Percentiles rank a stretch among this genome's conserved stretches.
Conservation (phyloP, 768 basidiomycete species). For the Jaapia argillacea region DNA sequence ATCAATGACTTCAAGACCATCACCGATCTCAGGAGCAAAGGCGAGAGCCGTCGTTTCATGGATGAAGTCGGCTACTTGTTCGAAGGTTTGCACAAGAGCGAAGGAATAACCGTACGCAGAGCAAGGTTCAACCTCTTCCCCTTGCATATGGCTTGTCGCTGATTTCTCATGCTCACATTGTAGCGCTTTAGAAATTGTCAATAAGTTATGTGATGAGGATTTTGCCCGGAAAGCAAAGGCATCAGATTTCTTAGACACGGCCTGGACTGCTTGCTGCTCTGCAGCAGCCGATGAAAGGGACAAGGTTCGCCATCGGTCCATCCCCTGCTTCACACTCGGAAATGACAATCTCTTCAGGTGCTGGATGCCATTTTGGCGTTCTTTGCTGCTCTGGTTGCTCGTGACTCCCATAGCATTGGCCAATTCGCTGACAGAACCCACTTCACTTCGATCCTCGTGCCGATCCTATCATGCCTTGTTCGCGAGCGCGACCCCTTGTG, state of each 20-base stretch:
- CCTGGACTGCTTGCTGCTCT: slow-evolving; percentile 56
- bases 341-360: slow-evolving; percentile 28
- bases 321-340: not conserved
- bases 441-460: slow-evolving; percentile 17
- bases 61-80: slow-evolving; percentile 83
- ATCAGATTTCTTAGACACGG: slow-evolving; percentile 57
- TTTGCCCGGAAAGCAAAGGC: slow-evolving; percentile 76
- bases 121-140: slow-evolving; percentile 40
- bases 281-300: slow-evolving; percentile 53
- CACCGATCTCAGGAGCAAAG: slow-evolving; percentile 71
- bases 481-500: slow-evolving; percentile 38
- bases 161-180: not conserved
- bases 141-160: not conserved
- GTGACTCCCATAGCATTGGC: slow-evolving; percentile 41
- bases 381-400: slow-evolving; percentile 53
- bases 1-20: slow-evolving; percentile 74
- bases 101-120: slow-evolving; percentile 46
- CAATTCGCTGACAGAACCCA: slow-evolving; percentile 37
- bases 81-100: slow-evolving; percentile 57
- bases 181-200: slow-evolving; percentile 71
- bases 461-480: slow-evolving; percentile 12
- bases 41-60: slow-evolving; percentile 69
- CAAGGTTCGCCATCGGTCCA: slow-evolving; percentile 29
- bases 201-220: slow-evolving; percentile 61
- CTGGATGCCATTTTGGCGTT: slow-evolving; percentile 54